phyloP scores from a whole-genome alignment of 108 stramenopile species.

The Skeletonema marinoi region DNA sequence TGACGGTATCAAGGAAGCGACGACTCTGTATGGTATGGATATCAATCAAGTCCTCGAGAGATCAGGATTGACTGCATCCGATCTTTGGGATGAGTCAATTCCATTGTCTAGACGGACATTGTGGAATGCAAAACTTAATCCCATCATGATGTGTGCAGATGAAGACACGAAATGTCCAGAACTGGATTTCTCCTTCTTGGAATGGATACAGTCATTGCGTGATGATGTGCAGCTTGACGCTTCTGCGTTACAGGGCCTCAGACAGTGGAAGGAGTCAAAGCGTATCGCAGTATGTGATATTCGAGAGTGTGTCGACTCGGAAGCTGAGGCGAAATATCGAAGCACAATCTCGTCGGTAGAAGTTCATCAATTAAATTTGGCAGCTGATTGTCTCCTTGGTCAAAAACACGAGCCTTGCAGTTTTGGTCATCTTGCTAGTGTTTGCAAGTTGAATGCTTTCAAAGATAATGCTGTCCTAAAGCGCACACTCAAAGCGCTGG shows the following conservation, averaged over 20 bases:
- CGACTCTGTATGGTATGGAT: constrained; percentile 58
- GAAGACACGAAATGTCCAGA: constrained; percentile 1
- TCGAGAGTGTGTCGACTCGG: constrained; percentile 56
- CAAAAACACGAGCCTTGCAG: constrained; percentile 29
- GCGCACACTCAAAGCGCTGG: constrained; percentile 21
- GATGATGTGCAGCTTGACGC: constrained; percentile 5
- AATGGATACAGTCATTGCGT: constrained; percentile 50
- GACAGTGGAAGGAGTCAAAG: constrained; percentile 47
- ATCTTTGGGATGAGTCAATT: constrained; percentile 57
- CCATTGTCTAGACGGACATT: constrained; percentile 31
- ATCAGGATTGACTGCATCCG: constrained; percentile 31
- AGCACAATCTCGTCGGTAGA: constrained; percentile 8
- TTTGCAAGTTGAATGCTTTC: neutral
- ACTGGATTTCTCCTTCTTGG: constrained; percentile 45
- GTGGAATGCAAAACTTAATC: constrained; percentile 78
- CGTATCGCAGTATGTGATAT: constrained; percentile 60
- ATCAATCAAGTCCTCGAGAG: constrained; percentile 41
- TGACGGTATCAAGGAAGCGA: constrained; percentile 60
- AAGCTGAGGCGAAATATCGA: constrained; percentile 55
- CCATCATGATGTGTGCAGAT: constrained; percentile 27
- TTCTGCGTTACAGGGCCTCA: constrained; percentile 26
- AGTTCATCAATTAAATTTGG: neutral
- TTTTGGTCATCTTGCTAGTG: constrained; percentile 24
- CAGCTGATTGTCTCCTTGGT: constrained; percentile 12
- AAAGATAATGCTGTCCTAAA: neutral